A percentile compares a stretch with the other conserved stretches of the same genome.
phyloP scores from a whole-genome alignment of 805 yeast genomes.

The Saccharomycopsis sp. region DNA sequence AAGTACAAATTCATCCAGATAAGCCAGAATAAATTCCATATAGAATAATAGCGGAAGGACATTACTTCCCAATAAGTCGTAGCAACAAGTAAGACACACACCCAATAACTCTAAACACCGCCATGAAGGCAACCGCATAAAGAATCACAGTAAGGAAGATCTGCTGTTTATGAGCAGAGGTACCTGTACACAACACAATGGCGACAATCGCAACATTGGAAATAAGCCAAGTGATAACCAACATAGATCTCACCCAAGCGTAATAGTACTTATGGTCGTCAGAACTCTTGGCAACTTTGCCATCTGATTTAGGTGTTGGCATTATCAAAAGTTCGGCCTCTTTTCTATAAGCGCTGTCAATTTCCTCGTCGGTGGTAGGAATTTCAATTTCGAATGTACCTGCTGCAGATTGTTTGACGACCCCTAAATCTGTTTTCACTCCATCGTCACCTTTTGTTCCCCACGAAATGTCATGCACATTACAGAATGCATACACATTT shows the following conservation, averaged over 20 bases:
- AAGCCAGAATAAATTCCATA: too few species aligned
- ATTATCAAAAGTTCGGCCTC: slow-evolving; percentile 54
- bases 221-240: slow-evolving; percentile 84
- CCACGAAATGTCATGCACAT: slow-evolving; percentile 95
- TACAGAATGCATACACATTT: slow-evolving; percentile 92
- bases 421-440: slow-evolving; percentile 54
- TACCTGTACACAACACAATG: slow-evolving; percentile 47
- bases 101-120: slow-evolving; percentile 75
- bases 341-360: slow-evolving; percentile 65
- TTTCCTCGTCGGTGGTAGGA: slow-evolving; percentile 72
- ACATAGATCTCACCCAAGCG: slow-evolving; percentile 84
- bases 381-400: slow-evolving; percentile 65
- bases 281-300: slow-evolving; percentile 25
- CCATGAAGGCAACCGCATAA: slow-evolving; percentile 91
- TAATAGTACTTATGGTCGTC: slow-evolving; percentile 64
- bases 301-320: slow-evolving; percentile 33
- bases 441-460: slow-evolving; percentile 87
- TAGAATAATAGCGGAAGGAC: too few species aligned
- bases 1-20: too few species aligned
- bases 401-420: slow-evolving; percentile 63
- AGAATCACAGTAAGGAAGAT: slow-evolving; percentile 76
- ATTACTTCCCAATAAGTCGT: slow-evolving; percentile 8
- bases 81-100: slow-evolving; percentile 50
- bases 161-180: slow-evolving; percentile 38
- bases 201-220: slow-evolving; percentile 79